Percentiles rank a stretch among this genome's conserved stretches.
Conservation (phyloP, 306 rosid species). For the Fragaria vesca region DNA sequence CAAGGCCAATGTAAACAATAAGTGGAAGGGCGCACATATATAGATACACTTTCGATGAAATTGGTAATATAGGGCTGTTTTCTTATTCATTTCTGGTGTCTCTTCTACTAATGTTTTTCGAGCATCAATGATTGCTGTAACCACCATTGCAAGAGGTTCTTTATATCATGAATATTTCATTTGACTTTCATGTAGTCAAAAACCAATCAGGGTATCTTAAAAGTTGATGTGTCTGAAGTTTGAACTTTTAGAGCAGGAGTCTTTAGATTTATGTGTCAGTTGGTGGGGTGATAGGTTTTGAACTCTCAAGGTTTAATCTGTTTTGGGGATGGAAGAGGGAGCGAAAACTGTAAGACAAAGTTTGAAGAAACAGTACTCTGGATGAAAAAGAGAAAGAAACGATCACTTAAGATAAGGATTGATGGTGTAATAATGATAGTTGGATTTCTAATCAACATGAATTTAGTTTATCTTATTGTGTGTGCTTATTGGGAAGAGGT, state of each 20-base stretch:
- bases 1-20: not conserved
- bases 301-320: not conserved
- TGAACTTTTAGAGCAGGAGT: not conserved
- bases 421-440: not conserved
- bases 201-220: not conserved
- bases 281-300: not conserved
- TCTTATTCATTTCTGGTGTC: not conserved
- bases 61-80: not conserved
- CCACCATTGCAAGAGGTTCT: not conserved
- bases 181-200: not conserved
- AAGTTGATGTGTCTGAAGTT: not conserved
- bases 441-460: not conserved
- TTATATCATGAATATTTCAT: not conserved
- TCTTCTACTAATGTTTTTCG: not conserved
- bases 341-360: not conserved
- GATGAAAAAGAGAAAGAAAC: not conserved
- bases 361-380: not conserved
- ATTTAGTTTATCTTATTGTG: not conserved
- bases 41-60: not conserved
- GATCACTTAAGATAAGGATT: not conserved
- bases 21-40: not conserved
- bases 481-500: not conserved
- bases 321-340: not conserved
- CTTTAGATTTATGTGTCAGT: not conserved
- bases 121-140: not conserved